Percentiles rank a stretch among this genome's conserved stretches.
Conservation (phyloP, 768 basidiomycete genomes). For the Trametopsis cervina region DNA sequence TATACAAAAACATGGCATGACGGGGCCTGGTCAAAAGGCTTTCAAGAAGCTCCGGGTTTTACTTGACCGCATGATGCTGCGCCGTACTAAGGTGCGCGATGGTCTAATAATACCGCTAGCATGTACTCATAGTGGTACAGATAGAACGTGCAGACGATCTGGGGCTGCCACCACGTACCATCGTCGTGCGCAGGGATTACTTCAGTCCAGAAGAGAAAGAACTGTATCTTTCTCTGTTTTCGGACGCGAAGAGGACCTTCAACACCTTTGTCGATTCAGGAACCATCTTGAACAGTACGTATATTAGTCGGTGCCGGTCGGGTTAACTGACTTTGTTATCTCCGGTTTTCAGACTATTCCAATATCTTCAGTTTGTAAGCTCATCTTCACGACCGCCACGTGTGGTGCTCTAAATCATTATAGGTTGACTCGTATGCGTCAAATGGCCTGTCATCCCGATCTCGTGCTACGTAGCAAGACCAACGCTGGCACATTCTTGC, state of each 20-base stretch:
- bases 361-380: constrained; percentile 79
- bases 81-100: constrained; percentile 67
- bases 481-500: constrained; percentile 55
- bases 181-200: constrained; percentile 82
- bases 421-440: constrained; percentile 91
- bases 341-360: constrained; percentile 58
- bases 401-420: neutral
- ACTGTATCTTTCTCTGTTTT: constrained; percentile 84
- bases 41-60: constrained; percentile 91
- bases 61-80: constrained; percentile 93
- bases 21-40: constrained; percentile 68
- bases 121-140: constrained; percentile 29
- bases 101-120: neutral
- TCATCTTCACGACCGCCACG: neutral
- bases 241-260: constrained; percentile 90
- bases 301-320: neutral
- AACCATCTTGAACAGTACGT: constrained; percentile 86
- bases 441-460: constrained; percentile 94
- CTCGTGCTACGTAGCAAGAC: constrained; percentile 85
- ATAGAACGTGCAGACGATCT: constrained; percentile 95
- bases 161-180: constrained; percentile 87
- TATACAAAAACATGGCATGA: constrained; percentile 87
- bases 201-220: constrained; percentile 98
- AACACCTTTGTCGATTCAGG: constrained; percentile 85
- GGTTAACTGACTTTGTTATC: neutral